Evolutionary conservation across 345 rosid species (phyloP).

Genomic region (Gossypium thurberi): DNA sequence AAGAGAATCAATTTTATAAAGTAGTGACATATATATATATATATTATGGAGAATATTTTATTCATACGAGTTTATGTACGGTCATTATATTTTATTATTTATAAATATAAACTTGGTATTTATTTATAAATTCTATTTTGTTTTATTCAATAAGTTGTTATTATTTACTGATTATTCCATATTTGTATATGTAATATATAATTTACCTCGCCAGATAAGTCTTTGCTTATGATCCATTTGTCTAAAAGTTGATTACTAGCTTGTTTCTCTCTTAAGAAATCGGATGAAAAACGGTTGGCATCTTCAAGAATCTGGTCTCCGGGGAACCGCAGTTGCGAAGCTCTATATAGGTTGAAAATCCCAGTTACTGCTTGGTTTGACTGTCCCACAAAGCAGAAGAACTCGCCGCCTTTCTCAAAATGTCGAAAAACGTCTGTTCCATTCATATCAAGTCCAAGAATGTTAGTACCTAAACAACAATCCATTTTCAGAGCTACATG

Average conservation of each 20-base stretch:
- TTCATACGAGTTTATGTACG: no score
- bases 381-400: constrained; percentile 74
- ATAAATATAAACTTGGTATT: no score
- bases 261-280: constrained; percentile 46
- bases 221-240: constrained; percentile 91
- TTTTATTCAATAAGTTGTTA: no score
- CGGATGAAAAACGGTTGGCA: constrained; percentile 47
- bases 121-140: no score
- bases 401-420: constrained; percentile 63
- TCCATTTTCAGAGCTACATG: neutral
- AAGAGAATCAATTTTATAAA: no score
- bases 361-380: constrained; percentile 89
- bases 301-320: constrained; percentile 63
- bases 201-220: constrained; percentile 83
- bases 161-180: no score
- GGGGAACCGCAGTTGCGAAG: constrained; percentile 67
- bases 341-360: constrained; percentile 73
- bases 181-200: neutral
- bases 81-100: no score
- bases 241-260: constrained; percentile 51
- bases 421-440: constrained; percentile 61
- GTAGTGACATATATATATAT: no score
- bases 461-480: no score
- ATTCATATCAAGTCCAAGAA: no score
- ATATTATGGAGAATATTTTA: no score